Percentiles rank a stretch among this genome's conserved stretches.
These are phyloP conservation scores for Lachnellula cervina DNA, from an alignment of 2,329 filamentous ascomycete genomes.

Conservation along the genomic window DNA sequence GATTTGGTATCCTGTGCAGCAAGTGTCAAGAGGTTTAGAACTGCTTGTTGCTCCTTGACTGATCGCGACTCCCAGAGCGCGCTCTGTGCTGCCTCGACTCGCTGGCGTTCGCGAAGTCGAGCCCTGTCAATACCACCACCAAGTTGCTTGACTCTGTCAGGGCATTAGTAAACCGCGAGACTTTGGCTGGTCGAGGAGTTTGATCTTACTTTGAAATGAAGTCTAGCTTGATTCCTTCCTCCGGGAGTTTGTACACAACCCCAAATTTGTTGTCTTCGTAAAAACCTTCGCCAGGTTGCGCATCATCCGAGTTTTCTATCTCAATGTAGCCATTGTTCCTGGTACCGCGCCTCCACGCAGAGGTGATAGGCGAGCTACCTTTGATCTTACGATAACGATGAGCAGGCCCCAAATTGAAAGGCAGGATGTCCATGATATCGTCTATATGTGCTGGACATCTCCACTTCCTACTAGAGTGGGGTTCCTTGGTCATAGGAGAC, in stretches of 20 bases:
- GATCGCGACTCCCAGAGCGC: constrained; percentile 16
- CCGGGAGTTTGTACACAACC: constrained; percentile 59
- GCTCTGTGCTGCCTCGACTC: constrained; percentile 7
- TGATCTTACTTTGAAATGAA: constrained; percentile 60
- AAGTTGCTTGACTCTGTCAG: constrained; percentile 17
- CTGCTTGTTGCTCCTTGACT: constrained; percentile 60
- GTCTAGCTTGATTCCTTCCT: constrained; percentile 61
- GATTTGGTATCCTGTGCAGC: constrained; percentile 46
- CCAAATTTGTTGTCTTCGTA: constrained; percentile 57
- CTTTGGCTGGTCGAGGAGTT: not conserved
- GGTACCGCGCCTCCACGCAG: constrained; percentile 57
- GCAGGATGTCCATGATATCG: constrained; percentile 60
- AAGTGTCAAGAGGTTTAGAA: constrained; percentile 58
- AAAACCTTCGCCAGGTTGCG: constrained; percentile 41
- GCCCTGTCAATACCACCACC: constrained; percentile 6
- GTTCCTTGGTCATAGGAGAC: constrained; percentile 75
- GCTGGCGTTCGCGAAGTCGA: constrained; percentile 9
- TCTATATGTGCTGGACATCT: constrained; percentile 85
- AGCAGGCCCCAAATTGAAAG: constrained; percentile 51
- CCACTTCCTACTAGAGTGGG: constrained; percentile 69
- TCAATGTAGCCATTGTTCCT: constrained; percentile 69
- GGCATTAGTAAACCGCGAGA: constrained; percentile 9
- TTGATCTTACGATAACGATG: constrained; percentile 60
- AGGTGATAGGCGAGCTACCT: constrained; percentile 46
- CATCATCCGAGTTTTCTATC: constrained; percentile 54